Evolutionary conservation across 2,329 filamentous ascomycete genomes (phyloP), one percentile per base, ranked within the genome.

Genomic region (Nemania diffusa): DNA sequence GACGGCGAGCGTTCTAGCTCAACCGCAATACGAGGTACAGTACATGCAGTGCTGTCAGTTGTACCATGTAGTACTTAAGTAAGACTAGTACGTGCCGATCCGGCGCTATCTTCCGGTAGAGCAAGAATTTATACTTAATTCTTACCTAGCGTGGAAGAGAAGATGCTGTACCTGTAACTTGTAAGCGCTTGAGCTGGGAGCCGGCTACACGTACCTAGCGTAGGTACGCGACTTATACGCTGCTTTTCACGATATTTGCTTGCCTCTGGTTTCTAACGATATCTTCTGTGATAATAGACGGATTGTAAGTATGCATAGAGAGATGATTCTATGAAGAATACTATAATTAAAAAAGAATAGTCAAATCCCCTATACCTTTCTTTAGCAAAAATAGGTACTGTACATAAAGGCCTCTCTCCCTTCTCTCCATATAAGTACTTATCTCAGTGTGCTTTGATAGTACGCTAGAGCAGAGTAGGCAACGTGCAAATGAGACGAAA

Each of bases 11-110:
- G 32, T 46, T 56, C 52, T 68, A 58, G 62, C 58, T 57, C 27
- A 44, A 11, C 26, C 29, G 26, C 48, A 57, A 67, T 69, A 69
- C 67, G 67, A 69, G 67, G 60, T 69, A 56, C 32, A 15, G 44
- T 52, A 42, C 52, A 46, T 15, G 5, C 48, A 20, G 44, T n/a
- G 5, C 44, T 48, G 29, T 24, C 57, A 20, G 29, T 13, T 11
- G 13, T 37, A 20, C 5, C 9, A 27, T 5, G 15, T 37, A 52
- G 57, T 42, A 44, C 24, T 44, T 52, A 52, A n/a, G n/a, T n/a
- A 22, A 24, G 9, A 3, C 29, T 53, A 59, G 42, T 60, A 57
- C 64, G 67, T 67, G 67, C 67, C 67, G 67, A 67, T 57, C 64
- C 67, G 67, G 60, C 64, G 46, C 56, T 52, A 48, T 62, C 22